Conservation (phyloP, 2,329 filamentous ascomycete genomes). For the Claviceps spartinae region DNA sequence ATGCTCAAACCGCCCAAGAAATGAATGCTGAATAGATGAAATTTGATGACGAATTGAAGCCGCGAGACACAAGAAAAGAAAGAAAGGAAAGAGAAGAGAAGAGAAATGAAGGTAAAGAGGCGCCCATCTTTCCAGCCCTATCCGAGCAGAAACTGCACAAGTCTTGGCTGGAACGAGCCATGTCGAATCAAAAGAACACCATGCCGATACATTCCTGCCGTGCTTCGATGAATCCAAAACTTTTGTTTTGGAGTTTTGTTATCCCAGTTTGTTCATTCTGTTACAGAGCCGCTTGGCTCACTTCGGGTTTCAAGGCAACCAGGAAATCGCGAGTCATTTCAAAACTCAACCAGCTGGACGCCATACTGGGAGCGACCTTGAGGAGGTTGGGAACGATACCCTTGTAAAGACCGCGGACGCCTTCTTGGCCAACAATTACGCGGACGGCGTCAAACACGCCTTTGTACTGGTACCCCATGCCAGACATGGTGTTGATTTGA, state of each 20-base stretch:
- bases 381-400: slow-evolving; percentile 89
- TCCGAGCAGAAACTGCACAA: neutral
- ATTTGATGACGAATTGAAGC: neutral
- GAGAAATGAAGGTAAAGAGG: neutral
- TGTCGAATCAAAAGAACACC: neutral
- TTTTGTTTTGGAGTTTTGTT: neutral
- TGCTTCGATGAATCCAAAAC: neutral
- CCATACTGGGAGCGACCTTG: slow-evolving; percentile 97
- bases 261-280: slow-evolving; percentile 4
- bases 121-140: neutral
- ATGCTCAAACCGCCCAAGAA: slow-evolving; percentile 5
- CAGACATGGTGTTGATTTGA: slow-evolving; percentile 98
- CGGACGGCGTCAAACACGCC: slow-evolving; percentile 71
- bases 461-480: slow-evolving; percentile 93
- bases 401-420: slow-evolving; percentile 78
- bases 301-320: slow-evolving; percentile 42
- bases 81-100: neutral
- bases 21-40: slow-evolving; percentile 5
- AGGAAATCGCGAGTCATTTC: slow-evolving; percentile 86
- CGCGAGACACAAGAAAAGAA: neutral
- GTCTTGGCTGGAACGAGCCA: neutral
- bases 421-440: slow-evolving; percentile 74
- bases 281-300: slow-evolving; percentile 15
- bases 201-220: neutral
- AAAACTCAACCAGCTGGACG: slow-evolving; percentile 94